phyloP scores from a whole-genome alignment of 768 basidiomycete genomes.

The Pulveroboletus sp. region DNA sequence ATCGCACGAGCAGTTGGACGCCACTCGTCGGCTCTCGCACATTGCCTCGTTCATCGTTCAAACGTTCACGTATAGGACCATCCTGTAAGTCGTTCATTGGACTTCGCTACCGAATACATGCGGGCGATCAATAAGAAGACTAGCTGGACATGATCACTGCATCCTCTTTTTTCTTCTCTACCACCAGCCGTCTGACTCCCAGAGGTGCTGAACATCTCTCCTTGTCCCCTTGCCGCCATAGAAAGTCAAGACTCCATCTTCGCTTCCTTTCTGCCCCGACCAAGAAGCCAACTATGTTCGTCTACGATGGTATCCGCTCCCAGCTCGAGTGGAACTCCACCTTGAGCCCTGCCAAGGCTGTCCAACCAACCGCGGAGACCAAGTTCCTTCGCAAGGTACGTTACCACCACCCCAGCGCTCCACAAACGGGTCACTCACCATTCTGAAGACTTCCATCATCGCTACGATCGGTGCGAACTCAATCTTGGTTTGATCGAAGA shows the following conservation, averaged over 20 bases:
- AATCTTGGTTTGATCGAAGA: background rate
- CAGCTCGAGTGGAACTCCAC: slow-evolving; percentile 93
- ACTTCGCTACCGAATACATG: background rate
- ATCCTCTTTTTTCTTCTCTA: slow-evolving; percentile 9
- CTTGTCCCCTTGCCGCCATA: slow-evolving; percentile 3
- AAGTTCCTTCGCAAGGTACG: slow-evolving; percentile 89
- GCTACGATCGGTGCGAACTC: slow-evolving; percentile 83
- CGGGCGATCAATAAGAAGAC: slow-evolving; percentile 20
- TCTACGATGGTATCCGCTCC: slow-evolving; percentile 59
- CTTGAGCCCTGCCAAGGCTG: slow-evolving; percentile 68
- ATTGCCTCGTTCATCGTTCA: slow-evolving; percentile 8
- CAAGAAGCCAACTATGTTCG: slow-evolving; percentile 42
- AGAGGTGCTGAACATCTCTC: slow-evolving; percentile 13
- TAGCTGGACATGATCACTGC: slow-evolving; percentile 4
- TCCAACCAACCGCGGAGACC: slow-evolving; percentile 69
- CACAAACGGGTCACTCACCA: slow-evolving; percentile 2
- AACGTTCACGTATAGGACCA: slow-evolving; percentile 9
- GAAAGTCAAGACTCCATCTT: slow-evolving; percentile 6
- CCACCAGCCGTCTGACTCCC: slow-evolving; percentile 14
- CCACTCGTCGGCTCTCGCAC: background rate
- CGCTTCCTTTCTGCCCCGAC: slow-evolving; percentile 8
- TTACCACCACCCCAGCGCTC: background rate
- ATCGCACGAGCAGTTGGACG: background rate
- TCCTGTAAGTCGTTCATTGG: slow-evolving; percentile 19
- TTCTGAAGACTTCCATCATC: slow-evolving; percentile 85